These are phyloP conservation scores for Phytophthora kernoviae DNA, from an alignment of 352 stramenopile genomes.

Conservation along the genomic window DNA sequence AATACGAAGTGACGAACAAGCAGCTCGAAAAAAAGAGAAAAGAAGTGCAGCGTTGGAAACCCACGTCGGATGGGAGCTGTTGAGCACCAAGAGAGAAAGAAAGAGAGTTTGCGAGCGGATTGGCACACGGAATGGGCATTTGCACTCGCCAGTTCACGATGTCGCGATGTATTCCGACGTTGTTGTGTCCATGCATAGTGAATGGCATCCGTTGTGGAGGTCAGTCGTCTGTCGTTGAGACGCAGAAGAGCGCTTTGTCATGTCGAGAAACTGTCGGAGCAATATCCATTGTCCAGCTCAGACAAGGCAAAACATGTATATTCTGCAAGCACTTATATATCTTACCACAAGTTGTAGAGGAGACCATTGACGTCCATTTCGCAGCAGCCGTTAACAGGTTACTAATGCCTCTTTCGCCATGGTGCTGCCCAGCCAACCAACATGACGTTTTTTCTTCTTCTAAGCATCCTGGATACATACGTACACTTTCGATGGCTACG, in stretches of 20 bases:
- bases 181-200: not conserved
- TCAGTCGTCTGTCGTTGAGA: not conserved
- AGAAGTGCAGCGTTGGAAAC: slow-evolving; percentile 11
- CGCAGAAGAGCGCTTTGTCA: not conserved
- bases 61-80: slow-evolving; percentile 5
- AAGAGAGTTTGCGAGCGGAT: slow-evolving; percentile 22
- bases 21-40: slow-evolving; percentile 23
- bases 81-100: slow-evolving; percentile 3
- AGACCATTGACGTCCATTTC: not conserved
- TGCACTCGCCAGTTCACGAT: not conserved
- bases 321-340: too few relatives aligned
- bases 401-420: not conserved
- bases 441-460: slow-evolving; percentile 10
- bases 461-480: not conserved
- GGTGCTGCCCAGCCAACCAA: slow-evolving; percentile 1
- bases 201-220: not conserved
- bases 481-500: not conserved
- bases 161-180: not conserved
- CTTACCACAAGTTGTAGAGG: too few relatives aligned
- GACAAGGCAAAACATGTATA: too few relatives aligned
- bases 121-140: too few relatives aligned
- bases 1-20: slow-evolving; percentile 5
- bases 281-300: too few relatives aligned
- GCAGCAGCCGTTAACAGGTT: not conserved
- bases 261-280: not conserved